These are phyloP conservation scores for Leccinum fibrillosum DNA, from an alignment of 768 basidiomycete species.

Conservation along the genomic window DNA sequence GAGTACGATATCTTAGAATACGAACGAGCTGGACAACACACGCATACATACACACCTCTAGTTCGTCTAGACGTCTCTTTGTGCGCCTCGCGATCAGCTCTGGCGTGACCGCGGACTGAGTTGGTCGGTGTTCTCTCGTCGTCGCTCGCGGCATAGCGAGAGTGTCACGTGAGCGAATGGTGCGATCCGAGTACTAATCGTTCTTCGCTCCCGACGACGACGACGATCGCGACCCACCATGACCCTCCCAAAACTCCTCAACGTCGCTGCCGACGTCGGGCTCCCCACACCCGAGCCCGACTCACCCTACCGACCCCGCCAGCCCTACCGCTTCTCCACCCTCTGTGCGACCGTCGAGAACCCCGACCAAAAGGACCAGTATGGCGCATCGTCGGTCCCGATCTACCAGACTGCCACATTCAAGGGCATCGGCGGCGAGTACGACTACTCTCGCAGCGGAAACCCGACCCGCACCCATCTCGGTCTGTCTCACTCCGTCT, in stretches of 20 bases:
- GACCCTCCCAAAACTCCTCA: slow-evolving; percentile 5
- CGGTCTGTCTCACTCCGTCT: slow-evolving; percentile 47
- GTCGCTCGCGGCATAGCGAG: slow-evolving; percentile 20
- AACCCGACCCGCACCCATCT: slow-evolving; percentile 96
- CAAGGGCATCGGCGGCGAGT: slow-evolving; percentile 87
- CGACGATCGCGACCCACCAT: slow-evolving; percentile 8
- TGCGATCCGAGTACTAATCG: slow-evolving; percentile 6
- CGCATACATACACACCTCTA: slow-evolving; percentile 53
- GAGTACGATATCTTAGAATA: slow-evolving; percentile 1
- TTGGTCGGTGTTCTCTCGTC: slow-evolving; percentile 23
- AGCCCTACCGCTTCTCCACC: slow-evolving; percentile 87
- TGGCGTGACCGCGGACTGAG: slow-evolving; percentile 39
- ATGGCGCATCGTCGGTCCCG: slow-evolving; percentile 90
- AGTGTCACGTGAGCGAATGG: slow-evolving; percentile 21
- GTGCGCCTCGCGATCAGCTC: slow-evolving; percentile 75
- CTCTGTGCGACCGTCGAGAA: slow-evolving; percentile 91
- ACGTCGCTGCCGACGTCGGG: slow-evolving; percentile 37
- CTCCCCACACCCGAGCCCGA: slow-evolving; percentile 83
- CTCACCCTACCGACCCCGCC: slow-evolving; percentile 61
- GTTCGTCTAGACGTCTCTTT: slow-evolving; percentile 76
- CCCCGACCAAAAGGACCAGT: slow-evolving; percentile 90
- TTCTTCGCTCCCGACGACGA: background rate
- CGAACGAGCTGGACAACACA: background rate
- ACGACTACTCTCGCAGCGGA: slow-evolving; percentile 93
- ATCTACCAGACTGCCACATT: slow-evolving; percentile 99